Evolutionary conservation across 1,284 basidiomycete genomes (phyloP), one percentile per base, ranked within the genome.

Genomic region (Ceratobasidium sp.): DNA sequence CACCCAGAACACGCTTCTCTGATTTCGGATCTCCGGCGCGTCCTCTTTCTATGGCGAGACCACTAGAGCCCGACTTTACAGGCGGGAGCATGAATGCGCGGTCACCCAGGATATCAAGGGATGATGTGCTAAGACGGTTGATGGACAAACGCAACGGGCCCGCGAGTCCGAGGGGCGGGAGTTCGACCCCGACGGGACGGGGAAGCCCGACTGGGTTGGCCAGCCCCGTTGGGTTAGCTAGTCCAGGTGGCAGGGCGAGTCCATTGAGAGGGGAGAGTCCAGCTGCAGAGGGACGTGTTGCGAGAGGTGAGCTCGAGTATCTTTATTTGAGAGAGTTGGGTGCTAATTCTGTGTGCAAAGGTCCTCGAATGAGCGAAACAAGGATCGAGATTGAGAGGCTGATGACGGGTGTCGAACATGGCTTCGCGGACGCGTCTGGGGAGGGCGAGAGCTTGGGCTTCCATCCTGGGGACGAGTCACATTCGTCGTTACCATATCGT

Each of bases 341-440:
- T 54, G 35, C 23, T 63, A 26, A 74, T 7, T n/a, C 26, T 38
- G 58, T 11, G 4, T 18, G 16, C 14, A n/a, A 28, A 72, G 69
- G 57, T 50, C 69, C 59, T 50, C 69, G 69, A 18, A 72, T 72
- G 69, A 59, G 73, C 32, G 70, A 70, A 11, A 47, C 54, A 18
- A 55, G 69, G 30, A 66, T 58, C 21, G 59, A 57, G 70, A 83
- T 94, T 62, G 92, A 94, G 78, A 83, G 89, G 72, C 83, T 94
- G 44, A 91, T 79, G 76, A 61, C 76, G 30, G 78, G 78, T 28
- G 77, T 79, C 18, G 76, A 77, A 49, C 76, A 73, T 62, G 75
- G 73, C 23, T 76, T 76, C 46, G 64, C 64, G 28, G 75, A 75
- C 23, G 73, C 50, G 9, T 69, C 64, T 69, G 64, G 64, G 8